Evolutionary conservation across 139 green algal genomes (phyloP).

Genomic region (Chlorella vulgaris): DNA sequence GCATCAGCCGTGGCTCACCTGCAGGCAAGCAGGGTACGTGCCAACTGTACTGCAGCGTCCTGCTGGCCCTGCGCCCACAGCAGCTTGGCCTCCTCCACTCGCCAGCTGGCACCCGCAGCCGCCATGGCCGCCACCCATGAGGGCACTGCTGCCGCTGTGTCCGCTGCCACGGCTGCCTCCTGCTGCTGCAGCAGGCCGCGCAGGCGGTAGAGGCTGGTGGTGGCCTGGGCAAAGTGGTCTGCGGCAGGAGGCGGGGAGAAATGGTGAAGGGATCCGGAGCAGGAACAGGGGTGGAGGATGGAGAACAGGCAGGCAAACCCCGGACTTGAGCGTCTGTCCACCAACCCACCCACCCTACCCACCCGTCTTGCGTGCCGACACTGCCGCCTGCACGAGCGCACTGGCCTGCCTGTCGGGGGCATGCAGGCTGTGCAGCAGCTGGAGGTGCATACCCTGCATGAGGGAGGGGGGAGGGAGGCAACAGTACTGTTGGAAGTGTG

Average conservation of each 20-base stretch:
- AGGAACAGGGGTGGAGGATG: no score
- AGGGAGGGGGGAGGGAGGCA: neutral
- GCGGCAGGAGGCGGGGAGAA: neutral
- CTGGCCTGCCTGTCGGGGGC: slow-evolving; percentile 10
- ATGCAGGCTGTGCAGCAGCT: slow-evolving; percentile 43
- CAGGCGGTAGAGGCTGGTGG: slow-evolving; percentile 41
- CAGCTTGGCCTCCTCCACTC: slow-evolving; percentile 82
- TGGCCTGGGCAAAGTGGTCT: slow-evolving; percentile 41
- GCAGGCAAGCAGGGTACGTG: slow-evolving; percentile 23
- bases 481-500: neutral
- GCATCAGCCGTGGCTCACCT: neutral
- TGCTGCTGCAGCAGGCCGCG: slow-evolving; percentile 23
- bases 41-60: slow-evolving; percentile 52
- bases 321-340: no score
- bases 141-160: neutral
- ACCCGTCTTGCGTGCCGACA: slow-evolving; percentile 58
- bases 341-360: no score
- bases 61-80: slow-evolving; percentile 74
- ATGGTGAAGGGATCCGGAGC: neutral
- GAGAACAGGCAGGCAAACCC: no score
- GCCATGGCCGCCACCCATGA: slow-evolving; percentile 11
- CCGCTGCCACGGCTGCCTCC: neutral
- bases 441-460: slow-evolving; percentile 42
- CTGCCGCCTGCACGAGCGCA: slow-evolving; percentile 43
- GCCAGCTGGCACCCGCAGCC: slow-evolving; percentile 40